Conservation (phyloP, 2,329 filamentous ascomycete species). For the Fusarium keratoplasticum region DNA sequence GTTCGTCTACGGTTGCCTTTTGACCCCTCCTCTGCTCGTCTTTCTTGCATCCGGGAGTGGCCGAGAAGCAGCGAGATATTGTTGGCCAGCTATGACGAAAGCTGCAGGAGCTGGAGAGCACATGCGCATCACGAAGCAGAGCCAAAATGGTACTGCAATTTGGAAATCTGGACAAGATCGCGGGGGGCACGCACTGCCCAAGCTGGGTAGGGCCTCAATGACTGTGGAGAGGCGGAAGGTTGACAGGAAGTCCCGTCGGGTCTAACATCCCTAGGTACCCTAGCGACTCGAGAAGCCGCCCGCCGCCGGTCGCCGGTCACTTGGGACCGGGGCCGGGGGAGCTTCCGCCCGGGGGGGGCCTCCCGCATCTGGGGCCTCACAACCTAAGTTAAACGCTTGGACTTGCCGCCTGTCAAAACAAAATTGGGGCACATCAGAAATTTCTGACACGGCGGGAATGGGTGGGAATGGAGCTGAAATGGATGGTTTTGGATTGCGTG, state of each 20-base stretch:
- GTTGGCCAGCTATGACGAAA: conserved; percentile 28
- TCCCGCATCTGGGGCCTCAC: conserved; percentile 34
- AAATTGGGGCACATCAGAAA: conserved; percentile 33
- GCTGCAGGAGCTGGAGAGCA: conserved; percentile 21
- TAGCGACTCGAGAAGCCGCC: conserved; percentile 20
- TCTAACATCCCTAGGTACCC: conserved; percentile 8
- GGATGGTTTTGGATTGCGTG: background rate
- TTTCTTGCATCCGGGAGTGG: conserved; percentile 39
- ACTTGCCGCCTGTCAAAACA: conserved; percentile 34
- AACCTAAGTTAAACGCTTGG: conserved; percentile 34
- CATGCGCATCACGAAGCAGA: conserved; percentile 23
- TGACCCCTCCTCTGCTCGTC: conserved; percentile 29
- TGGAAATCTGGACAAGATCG: conserved; percentile 4
- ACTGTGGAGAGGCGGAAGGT: conserved; percentile 24
- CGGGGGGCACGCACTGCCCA: conserved; percentile 4
- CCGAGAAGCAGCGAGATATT: conserved; percentile 27
- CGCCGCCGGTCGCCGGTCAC: conserved; percentile 25
- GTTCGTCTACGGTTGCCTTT: conserved; percentile 23
- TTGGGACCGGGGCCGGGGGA: conserved; percentile 34
- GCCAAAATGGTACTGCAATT: conserved; percentile 8
- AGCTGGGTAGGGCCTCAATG: conserved; percentile 17
- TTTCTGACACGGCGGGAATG: conserved; percentile 37
- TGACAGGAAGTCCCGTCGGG: background rate
- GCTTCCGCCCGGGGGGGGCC: conserved; percentile 36
- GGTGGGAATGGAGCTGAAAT: background rate